Evolutionary conservation across 768 basidiomycete species (phyloP).

Genomic region (Cystobasidium onofrii): DNA sequence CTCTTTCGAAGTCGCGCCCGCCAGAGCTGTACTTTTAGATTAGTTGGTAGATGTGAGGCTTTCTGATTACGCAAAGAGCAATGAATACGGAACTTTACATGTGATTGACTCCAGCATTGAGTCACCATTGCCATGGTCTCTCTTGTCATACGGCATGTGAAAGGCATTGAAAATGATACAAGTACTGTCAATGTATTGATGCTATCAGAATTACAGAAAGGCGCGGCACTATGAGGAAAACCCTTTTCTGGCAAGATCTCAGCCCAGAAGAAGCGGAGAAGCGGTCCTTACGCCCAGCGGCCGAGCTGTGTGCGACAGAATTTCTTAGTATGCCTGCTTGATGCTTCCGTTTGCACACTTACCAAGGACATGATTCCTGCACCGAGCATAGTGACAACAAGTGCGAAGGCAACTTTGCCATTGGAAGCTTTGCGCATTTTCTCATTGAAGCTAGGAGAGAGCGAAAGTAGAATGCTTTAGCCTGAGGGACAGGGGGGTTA

Average conservation of each 20-base stretch:
- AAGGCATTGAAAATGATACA: neutral
- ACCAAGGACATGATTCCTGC: constrained; percentile 33
- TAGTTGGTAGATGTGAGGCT: no score
- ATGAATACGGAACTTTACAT: no score
- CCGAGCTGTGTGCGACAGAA: neutral
- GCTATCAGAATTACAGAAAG: neutral
- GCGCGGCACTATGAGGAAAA: neutral
- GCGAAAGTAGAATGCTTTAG: neutral
- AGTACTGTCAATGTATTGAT: neutral
- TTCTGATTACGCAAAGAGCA: no score
- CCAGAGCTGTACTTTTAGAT: no score
- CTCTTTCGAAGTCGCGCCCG: no score
- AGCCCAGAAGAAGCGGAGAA: no score
- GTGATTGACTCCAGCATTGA: no score
- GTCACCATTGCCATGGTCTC: no score
- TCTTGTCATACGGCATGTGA: neutral
- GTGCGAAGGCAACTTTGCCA: neutral
- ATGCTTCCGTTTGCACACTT: neutral
- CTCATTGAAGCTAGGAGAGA: neutral
- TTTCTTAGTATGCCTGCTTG: neutral
- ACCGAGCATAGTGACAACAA: constrained; percentile 15
- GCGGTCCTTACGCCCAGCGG: constrained; percentile 7
- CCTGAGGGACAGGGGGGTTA: no score
- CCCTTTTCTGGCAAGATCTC: neutral
- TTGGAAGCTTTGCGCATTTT: constrained; percentile 32